phyloP scores from a whole-genome alignment of 1,284 basidiomycete species.

The Thecaphora frezii region DNA sequence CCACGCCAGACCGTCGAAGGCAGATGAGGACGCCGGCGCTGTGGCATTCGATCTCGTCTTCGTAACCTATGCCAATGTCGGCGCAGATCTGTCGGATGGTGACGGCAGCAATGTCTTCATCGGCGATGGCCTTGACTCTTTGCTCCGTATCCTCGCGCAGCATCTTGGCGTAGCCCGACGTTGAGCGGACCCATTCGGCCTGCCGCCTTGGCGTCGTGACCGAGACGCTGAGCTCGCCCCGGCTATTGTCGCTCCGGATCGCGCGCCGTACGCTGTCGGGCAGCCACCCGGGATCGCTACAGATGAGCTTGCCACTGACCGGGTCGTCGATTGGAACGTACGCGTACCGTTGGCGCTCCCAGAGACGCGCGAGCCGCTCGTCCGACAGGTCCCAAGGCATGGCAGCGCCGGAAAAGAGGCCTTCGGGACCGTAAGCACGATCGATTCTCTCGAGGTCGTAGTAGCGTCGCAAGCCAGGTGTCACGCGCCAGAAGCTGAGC shows the following conservation, averaged over 20 bases:
- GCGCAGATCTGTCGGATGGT: conserved; percentile 24
- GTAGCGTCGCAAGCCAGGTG: not conserved
- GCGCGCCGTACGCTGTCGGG: conserved; percentile 20
- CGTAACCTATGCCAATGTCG: conserved; percentile 17
- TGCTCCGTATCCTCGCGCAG: conserved; percentile 22
- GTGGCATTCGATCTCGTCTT: conserved; percentile 28
- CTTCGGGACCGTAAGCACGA: conserved; percentile 8
- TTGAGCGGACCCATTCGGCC: conserved; percentile 29
- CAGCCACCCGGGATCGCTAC: not conserved
- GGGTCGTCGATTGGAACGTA: conserved; percentile 36
- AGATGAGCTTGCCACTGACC: not conserved
- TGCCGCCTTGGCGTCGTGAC: conserved; percentile 24
- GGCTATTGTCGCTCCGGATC: conserved; percentile 21
- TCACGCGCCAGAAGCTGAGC: conserved; percentile 13
- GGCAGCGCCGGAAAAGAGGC: conserved; percentile 21
- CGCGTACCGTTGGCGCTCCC: conserved; percentile 22
- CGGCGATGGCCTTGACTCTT: conserved; percentile 21
- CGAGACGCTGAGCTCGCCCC: conserved; percentile 19
- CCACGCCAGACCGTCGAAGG: conserved; percentile 13
- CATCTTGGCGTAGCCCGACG: conserved; percentile 24
- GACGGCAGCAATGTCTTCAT: conserved; percentile 22
- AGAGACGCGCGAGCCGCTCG: conserved; percentile 10
- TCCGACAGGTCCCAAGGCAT: conserved; percentile 26
- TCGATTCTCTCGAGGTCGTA: conserved; percentile 9
- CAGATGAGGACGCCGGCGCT: conserved; percentile 23